These are phyloP conservation scores for Sergeia podlipaevii DNA, from an alignment of 208 protist genomes.

Conservation along the genomic window DNA sequence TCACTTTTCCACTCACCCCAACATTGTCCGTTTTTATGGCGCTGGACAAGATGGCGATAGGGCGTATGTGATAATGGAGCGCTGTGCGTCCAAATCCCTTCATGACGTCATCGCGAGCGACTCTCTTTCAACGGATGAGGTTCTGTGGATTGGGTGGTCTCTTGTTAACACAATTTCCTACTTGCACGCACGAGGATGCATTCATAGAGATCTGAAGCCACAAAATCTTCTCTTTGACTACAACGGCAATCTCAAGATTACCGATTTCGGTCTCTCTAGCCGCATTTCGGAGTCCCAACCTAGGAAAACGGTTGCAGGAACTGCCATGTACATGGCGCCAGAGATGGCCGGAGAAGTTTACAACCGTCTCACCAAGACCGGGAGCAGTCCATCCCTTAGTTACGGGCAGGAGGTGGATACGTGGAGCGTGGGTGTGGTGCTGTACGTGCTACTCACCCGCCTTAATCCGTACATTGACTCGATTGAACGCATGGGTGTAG, in stretches of 20 bases:
- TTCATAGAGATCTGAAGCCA: conserved; percentile 90
- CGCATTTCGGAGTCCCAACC: conserved; percentile 70
- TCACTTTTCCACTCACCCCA: conserved; percentile 83
- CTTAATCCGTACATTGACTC: conserved; percentile 84
- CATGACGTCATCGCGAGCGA: conserved; percentile 71
- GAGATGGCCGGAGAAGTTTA: conserved; percentile 86
- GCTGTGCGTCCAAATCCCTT: conserved; percentile 63
- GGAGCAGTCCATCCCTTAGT: conserved; percentile 34
- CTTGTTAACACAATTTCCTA: conserved; percentile 80
- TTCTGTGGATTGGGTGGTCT: conserved; percentile 84
- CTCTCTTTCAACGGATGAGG: conserved; percentile 59
- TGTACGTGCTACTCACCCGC: conserved; percentile 82
- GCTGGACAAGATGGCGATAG: conserved; percentile 66
- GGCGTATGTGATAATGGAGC: conserved; percentile 89
- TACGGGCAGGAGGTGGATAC: conserved; percentile 88
- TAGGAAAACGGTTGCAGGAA: conserved; percentile 86
- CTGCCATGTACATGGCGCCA: conserved; percentile 90
- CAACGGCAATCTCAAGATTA: conserved; percentile 89
- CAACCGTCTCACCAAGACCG: conserved; percentile 68
- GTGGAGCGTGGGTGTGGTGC: conserved; percentile 87
- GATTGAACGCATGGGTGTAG: conserved; percentile 47
- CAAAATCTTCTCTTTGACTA: conserved; percentile 91
- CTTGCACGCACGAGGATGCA: conserved; percentile 84
- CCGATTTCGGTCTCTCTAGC: conserved; percentile 89
- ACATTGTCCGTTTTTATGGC: conserved; percentile 80